These are phyloP conservation scores for Claviceps digitariae DNA, from an alignment of 2,329 filamentous ascomycete species.

Conservation along the genomic window DNA sequence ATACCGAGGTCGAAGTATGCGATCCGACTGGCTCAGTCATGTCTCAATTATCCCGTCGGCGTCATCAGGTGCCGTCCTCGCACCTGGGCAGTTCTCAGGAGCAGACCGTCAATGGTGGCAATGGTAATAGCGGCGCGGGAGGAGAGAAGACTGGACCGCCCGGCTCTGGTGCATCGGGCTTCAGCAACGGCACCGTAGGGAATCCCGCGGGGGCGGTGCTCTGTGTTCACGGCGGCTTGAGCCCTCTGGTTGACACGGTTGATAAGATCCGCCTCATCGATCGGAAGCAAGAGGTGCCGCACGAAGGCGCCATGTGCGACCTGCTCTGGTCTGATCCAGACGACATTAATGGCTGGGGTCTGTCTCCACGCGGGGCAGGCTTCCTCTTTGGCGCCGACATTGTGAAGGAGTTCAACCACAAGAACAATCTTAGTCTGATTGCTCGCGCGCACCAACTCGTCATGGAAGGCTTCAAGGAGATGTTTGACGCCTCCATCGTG, in stretches of 20 bases:
- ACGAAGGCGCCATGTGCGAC: constrained; percentile 98
- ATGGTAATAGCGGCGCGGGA: constrained; percentile 7
- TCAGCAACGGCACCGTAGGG: constrained; percentile 48
- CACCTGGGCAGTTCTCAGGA: constrained; percentile 5
- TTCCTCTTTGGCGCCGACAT: constrained; percentile 95
- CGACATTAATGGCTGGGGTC: constrained; percentile 93
- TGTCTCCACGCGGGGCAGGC: constrained; percentile 85
- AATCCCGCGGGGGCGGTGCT: constrained; percentile 73
- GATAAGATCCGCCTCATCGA: constrained; percentile 94
- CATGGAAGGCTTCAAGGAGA: constrained; percentile 99
- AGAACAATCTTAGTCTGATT: constrained; percentile 83
- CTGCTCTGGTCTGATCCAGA: constrained; percentile 96
- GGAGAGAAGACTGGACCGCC: constrained; percentile 48
- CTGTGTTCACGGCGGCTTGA: constrained; percentile 89
- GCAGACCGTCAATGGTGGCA: constrained; percentile 9
- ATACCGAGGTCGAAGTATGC: constrained; percentile 86
- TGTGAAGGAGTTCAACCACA: constrained; percentile 89
- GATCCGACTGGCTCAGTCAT: constrained; percentile 73
- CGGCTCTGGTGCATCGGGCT: constrained; percentile 64
- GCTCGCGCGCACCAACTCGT: constrained; percentile 93
- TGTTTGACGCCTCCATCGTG: constrained; percentile 92
- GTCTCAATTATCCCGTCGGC: constrained; percentile 50
- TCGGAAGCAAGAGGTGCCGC: constrained; percentile 93
- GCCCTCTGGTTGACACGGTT: constrained; percentile 79
- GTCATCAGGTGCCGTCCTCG: constrained; percentile 7